Evolutionary conservation across 140 eudicot species (phyloP).

Genomic region (Ambrosia hybrid): DNA sequence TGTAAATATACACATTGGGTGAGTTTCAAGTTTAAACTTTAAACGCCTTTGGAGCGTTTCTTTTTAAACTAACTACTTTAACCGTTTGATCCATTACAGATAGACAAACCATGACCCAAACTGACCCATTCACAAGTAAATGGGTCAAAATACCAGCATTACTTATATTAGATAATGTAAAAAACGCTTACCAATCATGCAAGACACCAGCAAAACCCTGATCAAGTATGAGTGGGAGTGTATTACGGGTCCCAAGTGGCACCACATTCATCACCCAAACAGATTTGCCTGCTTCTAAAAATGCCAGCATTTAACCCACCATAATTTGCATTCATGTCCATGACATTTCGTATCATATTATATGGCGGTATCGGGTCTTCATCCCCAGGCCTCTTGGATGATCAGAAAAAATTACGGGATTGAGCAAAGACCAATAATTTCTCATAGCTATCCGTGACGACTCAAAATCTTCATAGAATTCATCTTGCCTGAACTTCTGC

Average conservation of each 20-base stretch:
- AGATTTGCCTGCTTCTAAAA: conserved; percentile 65
- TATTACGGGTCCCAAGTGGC: conserved; percentile 58
- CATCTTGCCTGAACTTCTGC: conserved; percentile 72
- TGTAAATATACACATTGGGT: neutral
- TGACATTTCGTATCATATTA: conserved; percentile 85
- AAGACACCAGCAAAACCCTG: conserved; percentile 84
- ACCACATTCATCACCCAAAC: conserved; percentile 98
- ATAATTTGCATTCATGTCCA: conserved; percentile 92
- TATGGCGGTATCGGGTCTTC: conserved; percentile 96
- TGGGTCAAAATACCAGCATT: neutral
- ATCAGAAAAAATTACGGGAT: conserved; percentile 91
- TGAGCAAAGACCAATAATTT: conserved; percentile 90
- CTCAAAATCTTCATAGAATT: conserved; percentile 62
- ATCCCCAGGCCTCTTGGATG: conserved; percentile 95
- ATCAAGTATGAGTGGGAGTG: conserved; percentile 80
- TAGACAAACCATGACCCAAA: neutral
- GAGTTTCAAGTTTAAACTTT: neutral
- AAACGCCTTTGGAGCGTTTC: neutral
- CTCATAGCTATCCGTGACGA: conserved; percentile 61
- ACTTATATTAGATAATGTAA: neutral
- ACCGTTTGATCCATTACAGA: neutral
- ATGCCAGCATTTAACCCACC: conserved; percentile 82
- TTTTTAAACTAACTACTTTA: neutral
- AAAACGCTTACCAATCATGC: conserved; percentile 75
- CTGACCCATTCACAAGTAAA: conserved; percentile 1